Conservation (phyloP, 352 stramenopile genomes). For the Globisporangium cederbergense region DNA sequence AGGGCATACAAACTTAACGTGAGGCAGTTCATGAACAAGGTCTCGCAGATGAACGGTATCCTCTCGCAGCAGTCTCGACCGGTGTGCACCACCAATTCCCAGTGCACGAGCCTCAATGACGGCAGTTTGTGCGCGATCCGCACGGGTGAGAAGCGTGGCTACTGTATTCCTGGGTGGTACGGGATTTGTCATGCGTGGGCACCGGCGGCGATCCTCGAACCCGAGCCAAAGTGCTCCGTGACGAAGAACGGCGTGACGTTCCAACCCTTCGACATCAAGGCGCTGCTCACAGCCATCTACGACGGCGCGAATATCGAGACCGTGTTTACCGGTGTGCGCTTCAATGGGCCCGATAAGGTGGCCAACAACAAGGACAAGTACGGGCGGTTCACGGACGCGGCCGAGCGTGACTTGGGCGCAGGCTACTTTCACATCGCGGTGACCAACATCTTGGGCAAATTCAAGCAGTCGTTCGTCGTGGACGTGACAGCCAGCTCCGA, state of each 20-base stretch:
- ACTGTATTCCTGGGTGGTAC: constrained; percentile 51
- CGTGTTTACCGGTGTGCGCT: constrained; percentile 17
- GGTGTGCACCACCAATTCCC: neutral
- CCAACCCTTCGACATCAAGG: constrained; percentile 53
- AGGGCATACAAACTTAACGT: constrained; percentile 34
- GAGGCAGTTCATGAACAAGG: constrained; percentile 18
- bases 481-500: constrained; percentile 15
- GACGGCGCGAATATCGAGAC: constrained; percentile 10
- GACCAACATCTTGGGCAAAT: constrained; percentile 13
- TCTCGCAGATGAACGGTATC: constrained; percentile 19
- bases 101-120: constrained; percentile 33
- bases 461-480: constrained; percentile 14
- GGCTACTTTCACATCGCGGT: constrained; percentile 16
- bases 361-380: constrained; percentile 11
- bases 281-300: constrained; percentile 25
- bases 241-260: constrained; percentile 41
- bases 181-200: constrained; percentile 57
- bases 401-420: constrained; percentile 10
- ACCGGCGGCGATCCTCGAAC: constrained; percentile 38
- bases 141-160: constrained; percentile 9
- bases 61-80: constrained; percentile 20
- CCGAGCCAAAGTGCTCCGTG: constrained; percentile 11
- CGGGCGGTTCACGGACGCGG: constrained; percentile 12
- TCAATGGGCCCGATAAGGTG: constrained; percentile 13
- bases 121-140: constrained; percentile 22